These are phyloP conservation scores for Lunasporangiospora selenospora DNA, from an alignment of 192 early-diverging fungal species.

Conservation along the genomic window DNA sequence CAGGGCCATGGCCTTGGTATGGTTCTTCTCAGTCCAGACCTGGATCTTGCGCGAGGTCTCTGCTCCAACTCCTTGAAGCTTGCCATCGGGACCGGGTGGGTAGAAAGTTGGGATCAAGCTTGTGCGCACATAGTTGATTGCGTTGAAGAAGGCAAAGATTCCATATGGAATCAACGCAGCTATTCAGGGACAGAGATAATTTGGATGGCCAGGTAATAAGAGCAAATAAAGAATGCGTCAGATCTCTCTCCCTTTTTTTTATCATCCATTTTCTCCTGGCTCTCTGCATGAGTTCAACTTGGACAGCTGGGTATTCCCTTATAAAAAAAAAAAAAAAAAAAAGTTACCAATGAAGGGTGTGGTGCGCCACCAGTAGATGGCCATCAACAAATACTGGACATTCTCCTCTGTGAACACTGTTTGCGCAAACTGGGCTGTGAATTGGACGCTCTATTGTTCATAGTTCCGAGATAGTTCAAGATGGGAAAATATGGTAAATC, in stretches of 20 bases:
- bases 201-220: not conserved
- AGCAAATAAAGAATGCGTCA: not conserved
- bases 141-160: conserved; percentile 80
- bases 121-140: conserved; percentile 70
- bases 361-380: conserved; percentile 74
- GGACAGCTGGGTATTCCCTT: too few species aligned
- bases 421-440: conserved; percentile 64
- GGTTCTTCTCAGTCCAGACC: conserved; percentile 63
- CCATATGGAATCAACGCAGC: conserved; percentile 80
- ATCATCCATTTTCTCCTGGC: too few species aligned
- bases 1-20: conserved; percentile 64
- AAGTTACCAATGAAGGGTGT: conserved; percentile 70
- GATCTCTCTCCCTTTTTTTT: too few species aligned
- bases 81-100: conserved; percentile 46
- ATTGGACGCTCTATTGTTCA: conserved; percentile 58
- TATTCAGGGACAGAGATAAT: conserved; percentile 35
- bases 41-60: conserved; percentile 57
- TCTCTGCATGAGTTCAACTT: too few species aligned
- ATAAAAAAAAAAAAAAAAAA: conserved; percentile 29
- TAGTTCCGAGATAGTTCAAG: conserved; percentile 1
- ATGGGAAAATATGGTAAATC: conserved; percentile 6
- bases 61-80: conserved; percentile 37
- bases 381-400: conserved; percentile 73
- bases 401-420: conserved; percentile 78
- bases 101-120: conserved; percentile 71